Evolutionary conservation across 805 yeast species (phyloP), one percentile per base, ranked within the genome.

Genomic region (Kazachstania africana): DNA sequence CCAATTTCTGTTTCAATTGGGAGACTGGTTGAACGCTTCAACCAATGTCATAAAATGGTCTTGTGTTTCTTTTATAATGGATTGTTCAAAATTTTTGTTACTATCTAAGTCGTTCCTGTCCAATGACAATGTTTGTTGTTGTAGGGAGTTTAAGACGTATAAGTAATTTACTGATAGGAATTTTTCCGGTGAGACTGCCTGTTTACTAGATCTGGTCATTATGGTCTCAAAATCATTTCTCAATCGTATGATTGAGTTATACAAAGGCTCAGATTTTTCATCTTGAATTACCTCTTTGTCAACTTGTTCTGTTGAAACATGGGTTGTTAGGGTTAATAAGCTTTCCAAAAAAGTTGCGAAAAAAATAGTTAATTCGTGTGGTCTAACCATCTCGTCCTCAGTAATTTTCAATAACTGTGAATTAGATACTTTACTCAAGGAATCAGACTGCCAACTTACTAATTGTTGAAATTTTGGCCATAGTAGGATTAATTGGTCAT

Each of bases 401-500:
- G 36, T 41, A 8, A 34, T 25, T 9, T 42, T 38, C 19, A 31
- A 39, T 3, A 45, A 34, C 5, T 47, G 43, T 3, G 54, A 35
- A 36, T 42, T 62, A 29, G 53, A 53, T 12, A 68, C 68, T 32
- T 64, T 70, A 38, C 78, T 75, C 51, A 84, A 59, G 30, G 75
- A 70, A 14, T 75, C 79, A 44, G 94, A 78, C 44, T 88, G 82
- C 21, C 70, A 58, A 50, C 85, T 95, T 26, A 87, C 68, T 21
- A 83, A 62, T 28, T 64, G 66, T 45, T 85, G 87, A 47, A 87
- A 80, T 36, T 70, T 73, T 0, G 96, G 95, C 97, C 97, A 91
- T 27, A 88, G 58, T 3, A 68, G 53, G 31, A 83, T 69, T 38
- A 76, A 55, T 39, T 79, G 73, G 12, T 71, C 62, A 43, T 79